These are phyloP conservation scores for Pythium periplocum DNA, from an alignment of 352 stramenopile genomes.

Conservation along the genomic window DNA sequence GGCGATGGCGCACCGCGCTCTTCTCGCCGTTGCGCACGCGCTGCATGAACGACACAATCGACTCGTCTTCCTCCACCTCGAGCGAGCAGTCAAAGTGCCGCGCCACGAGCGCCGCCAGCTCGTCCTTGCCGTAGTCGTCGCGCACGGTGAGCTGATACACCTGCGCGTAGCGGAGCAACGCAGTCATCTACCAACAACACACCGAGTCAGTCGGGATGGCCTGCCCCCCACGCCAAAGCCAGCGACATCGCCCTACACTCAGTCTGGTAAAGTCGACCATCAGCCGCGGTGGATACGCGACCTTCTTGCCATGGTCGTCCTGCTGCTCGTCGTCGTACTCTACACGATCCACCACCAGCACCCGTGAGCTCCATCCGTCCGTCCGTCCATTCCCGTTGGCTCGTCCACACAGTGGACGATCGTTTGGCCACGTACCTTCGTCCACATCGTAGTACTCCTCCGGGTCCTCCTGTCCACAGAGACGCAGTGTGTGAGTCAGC, in stretches of 20 bases:
- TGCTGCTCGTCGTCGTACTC: slow-evolving; percentile 26
- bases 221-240: background rate
- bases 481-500: no score
- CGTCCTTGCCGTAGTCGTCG: slow-evolving; percentile 55
- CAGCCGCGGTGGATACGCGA: slow-evolving; percentile 64
- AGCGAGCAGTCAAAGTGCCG: slow-evolving; percentile 76
- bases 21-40: slow-evolving; percentile 79
- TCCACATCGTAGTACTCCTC: slow-evolving; percentile 27
- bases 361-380: background rate
- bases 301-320: slow-evolving; percentile 25
- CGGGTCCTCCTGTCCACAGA: slow-evolving; percentile 12
- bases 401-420: no score
- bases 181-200: slow-evolving; percentile 40
- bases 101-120: slow-evolving; percentile 71
- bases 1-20: slow-evolving; percentile 39
- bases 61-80: slow-evolving; percentile 83
- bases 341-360: background rate
- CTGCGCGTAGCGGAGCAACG: slow-evolving; percentile 71
- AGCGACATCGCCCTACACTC: slow-evolving; percentile 33
- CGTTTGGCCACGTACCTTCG: slow-evolving; percentile 6
- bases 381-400: no score
- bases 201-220: background rate
- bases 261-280: slow-evolving; percentile 85
- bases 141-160: slow-evolving; percentile 74
- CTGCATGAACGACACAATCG: slow-evolving; percentile 82